Percentiles rank a stretch among this genome's conserved stretches.
Conservation (phyloP, 1,284 basidiomycete genomes). For the Uromyces viciae-fabae region DNA sequence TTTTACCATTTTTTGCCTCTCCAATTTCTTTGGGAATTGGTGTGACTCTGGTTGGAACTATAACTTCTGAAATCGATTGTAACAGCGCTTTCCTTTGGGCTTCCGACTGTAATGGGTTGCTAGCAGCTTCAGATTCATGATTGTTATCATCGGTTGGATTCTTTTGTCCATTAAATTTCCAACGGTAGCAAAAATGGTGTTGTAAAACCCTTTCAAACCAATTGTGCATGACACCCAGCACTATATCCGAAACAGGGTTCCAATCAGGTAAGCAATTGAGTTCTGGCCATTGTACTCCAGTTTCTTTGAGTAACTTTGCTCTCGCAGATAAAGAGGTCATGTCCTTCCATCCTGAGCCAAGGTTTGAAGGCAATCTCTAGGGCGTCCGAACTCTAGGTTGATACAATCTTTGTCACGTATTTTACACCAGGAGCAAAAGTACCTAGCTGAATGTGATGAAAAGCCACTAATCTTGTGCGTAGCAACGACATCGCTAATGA, state of each 20-base stretch:
- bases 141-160: not conserved
- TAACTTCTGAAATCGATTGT: not conserved
- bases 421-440: conserved; percentile 10
- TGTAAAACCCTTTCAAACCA: conserved; percentile 6
- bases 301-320: not conserved
- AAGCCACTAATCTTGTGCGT: not conserved
- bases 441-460: not conserved
- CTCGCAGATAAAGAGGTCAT: not conserved
- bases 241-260: not conserved
- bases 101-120: not conserved
- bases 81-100: not conserved
- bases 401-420: not conserved
- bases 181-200: not conserved
- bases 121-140: not conserved
- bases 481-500: not conserved
- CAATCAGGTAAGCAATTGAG: conserved; percentile 1
- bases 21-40: not conserved
- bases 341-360: not conserved
- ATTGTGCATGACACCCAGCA: conserved; percentile 3
- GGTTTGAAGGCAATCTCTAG: not conserved
- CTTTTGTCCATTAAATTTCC: not conserved
- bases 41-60: not conserved
- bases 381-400: not conserved
- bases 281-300: not conserved
- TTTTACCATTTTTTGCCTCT: not conserved